Base-by-base conservation (phyloP, 176 grass and related monocot species). In the Thalia dealbata region DNA sequence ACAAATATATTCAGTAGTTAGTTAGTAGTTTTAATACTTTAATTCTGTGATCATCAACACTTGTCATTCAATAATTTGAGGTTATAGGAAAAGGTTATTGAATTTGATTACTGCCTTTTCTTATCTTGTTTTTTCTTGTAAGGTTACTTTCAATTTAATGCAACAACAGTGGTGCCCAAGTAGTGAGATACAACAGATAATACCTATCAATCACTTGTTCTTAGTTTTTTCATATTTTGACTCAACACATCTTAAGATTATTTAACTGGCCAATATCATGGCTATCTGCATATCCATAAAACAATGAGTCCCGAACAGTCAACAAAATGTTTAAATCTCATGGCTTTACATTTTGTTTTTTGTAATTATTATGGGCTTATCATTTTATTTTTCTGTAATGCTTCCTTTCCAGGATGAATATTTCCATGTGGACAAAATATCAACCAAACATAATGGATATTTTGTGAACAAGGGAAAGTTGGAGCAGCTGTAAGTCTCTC, bases 391-490 rank as follows among this genome's bases (percentile, higher is more conserved):
- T 67, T 1, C n/a, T 12, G 18, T 21, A 6, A 68, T 23, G n/a
- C 35, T 67, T 68, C 1, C 44, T 76, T 76, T 86, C 42, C 75
- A 99, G 95, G 95, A 99, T 88, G 95, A 95, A 70, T 99, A 99
- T 87, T 99, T 99, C 76, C 87, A 99, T 85, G 90, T 92, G 9
- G 90, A 99, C 81, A 99, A 99, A 86, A 87, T 99, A 88, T 83
- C 61, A 69, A 99, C 95, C 55, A 99, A 99, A 75, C 95, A 99
- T 14, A 84, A 82, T 83, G 95, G 95, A 7, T 99, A 95, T 85
- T 99, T 99, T 91, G 88, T 99, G 55, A 99, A 99, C 73, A 99
- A 99, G 85, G 95, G 95, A 44, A 90, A 91, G 61, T 68, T 99
- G 76, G 95, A 99, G 82, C 95, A 95, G 51, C 87, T 95, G 95